Conservation (phyloP, 257 asterid genomes). For the Euphrasia confusa region DNA sequence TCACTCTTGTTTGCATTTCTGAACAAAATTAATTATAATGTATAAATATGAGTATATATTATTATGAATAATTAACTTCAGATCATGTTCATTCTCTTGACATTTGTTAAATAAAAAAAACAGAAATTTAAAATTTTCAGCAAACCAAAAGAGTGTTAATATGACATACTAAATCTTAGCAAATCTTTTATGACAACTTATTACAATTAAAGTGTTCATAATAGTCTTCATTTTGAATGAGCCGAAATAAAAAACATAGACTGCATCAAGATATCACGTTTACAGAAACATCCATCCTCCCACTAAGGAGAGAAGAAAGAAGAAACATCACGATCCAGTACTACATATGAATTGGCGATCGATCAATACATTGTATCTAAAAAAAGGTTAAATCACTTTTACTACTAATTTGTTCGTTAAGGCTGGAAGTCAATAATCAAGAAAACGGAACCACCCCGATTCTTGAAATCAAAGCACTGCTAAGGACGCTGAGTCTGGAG, state of each 20-base stretch:
- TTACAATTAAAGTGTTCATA: not conserved
- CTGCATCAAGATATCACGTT: not conserved
- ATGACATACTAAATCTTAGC: too few species aligned
- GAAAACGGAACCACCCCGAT: not conserved
- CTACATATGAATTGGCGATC: not conserved
- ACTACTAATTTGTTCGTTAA: constrained; percentile 5
- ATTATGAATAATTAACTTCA: too few species aligned
- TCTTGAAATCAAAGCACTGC: not conserved
- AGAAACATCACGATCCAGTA: not conserved
- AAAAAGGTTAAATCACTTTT: not conserved
- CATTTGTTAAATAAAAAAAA: too few species aligned
- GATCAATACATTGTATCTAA: not conserved
- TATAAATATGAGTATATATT: too few species aligned
- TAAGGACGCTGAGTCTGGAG: not conserved
- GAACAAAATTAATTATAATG: too few species aligned
- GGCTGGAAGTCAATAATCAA: constrained; percentile 4
- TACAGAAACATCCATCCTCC: constrained; percentile 4
- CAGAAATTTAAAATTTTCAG: too few species aligned
- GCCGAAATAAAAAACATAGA: not conserved
- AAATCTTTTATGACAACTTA: too few species aligned
- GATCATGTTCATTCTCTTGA: too few species aligned
- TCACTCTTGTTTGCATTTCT: too few species aligned
- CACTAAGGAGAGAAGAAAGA: not conserved
- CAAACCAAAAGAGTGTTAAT: too few species aligned
- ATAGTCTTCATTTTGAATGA: not conserved